Evolutionary conservation across 2,329 filamentous ascomycete species (phyloP).

Genomic region (Trichoderma sp.): DNA sequence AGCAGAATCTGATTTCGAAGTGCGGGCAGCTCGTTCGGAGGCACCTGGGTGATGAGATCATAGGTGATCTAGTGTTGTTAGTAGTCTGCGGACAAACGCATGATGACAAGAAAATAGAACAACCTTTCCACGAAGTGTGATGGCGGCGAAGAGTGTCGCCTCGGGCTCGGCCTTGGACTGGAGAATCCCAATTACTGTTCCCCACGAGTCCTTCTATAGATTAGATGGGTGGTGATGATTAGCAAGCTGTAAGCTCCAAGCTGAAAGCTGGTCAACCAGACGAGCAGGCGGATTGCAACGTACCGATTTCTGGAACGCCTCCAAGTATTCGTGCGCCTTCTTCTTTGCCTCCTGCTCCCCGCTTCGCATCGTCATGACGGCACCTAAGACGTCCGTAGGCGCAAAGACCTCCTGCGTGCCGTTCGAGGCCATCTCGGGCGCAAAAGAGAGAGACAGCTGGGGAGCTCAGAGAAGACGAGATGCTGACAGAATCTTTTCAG

Average conservation of each 20-base stretch:
- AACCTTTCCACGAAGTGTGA: conserved; percentile 97
- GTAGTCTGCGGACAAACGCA: background rate
- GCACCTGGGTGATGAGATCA: conserved; percentile 82
- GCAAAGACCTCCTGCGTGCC: conserved; percentile 68
- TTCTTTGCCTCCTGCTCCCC: conserved; percentile 79
- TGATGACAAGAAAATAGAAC: background rate
- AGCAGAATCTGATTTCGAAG: conserved; percentile 81
- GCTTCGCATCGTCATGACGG: conserved; percentile 88
- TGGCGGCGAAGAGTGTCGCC: conserved; percentile 91
- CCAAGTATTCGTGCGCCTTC: conserved; percentile 85
- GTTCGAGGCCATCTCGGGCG: conserved; percentile 61
- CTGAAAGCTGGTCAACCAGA: background rate
- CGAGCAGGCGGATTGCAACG: conserved; percentile 20
- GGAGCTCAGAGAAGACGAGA: background rate
- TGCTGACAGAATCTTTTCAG: conserved; percentile 17
- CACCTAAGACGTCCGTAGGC: conserved; percentile 73
- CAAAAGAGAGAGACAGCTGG: conserved; percentile 2
- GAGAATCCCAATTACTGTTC: conserved; percentile 78
- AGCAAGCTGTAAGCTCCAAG: conserved; percentile 15
- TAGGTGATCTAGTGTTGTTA: conserved; percentile 74
- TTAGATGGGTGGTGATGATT: background rate
- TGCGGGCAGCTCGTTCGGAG: conserved; percentile 67
- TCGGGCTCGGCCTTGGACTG: conserved; percentile 79
- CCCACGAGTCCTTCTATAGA: conserved; percentile 81
- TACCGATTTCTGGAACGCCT: conserved; percentile 98